Percentiles rank a stretch among this genome's conserved stretches.
phyloP scores from a whole-genome alignment of 441 rosid genomes.

The Jatropha multifida region DNA sequence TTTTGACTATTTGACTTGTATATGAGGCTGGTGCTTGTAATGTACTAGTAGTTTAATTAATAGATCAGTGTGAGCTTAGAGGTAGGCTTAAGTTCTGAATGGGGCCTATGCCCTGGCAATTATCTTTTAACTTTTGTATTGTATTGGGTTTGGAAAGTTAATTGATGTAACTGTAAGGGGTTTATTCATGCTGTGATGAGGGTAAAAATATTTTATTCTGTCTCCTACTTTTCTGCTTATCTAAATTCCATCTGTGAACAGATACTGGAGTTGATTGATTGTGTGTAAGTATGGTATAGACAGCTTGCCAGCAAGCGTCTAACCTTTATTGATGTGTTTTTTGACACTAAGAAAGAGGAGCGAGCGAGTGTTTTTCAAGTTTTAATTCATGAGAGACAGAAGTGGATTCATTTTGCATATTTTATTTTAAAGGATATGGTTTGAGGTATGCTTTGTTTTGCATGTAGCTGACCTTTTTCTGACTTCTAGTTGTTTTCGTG shows the following conservation, averaged over 20 bases:
- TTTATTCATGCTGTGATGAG: not conserved
- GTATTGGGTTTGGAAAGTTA: not conserved
- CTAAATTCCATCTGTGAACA: not conserved
- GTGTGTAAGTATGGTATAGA: constrained; percentile 2
- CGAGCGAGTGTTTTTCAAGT: too few relatives aligned
- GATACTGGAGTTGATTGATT: not conserved
- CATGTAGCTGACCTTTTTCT: too few relatives aligned
- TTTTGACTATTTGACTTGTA: constrained; percentile 21
- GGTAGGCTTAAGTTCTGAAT: not conserved
- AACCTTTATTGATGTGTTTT: not conserved
- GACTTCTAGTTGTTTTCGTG: too few relatives aligned
- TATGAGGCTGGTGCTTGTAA: constrained; percentile 24
- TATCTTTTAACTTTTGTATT: not conserved
- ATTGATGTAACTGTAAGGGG: not conserved
- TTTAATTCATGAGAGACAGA: too few relatives aligned
- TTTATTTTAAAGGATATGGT: too few relatives aligned
- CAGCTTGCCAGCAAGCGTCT: constrained; percentile 4
- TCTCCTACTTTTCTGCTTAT: not conserved
- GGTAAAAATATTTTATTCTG: not conserved
- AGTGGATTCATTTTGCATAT: too few relatives aligned
- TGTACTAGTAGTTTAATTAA: constrained; percentile 20
- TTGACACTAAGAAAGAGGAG: not conserved
- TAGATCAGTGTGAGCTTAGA: constrained; percentile 21
- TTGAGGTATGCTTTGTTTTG: too few relatives aligned
- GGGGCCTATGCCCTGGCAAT: not conserved